Evolutionary conservation across 345 rosid genomes (phyloP).

Genomic region (Populus deltoides): DNA sequence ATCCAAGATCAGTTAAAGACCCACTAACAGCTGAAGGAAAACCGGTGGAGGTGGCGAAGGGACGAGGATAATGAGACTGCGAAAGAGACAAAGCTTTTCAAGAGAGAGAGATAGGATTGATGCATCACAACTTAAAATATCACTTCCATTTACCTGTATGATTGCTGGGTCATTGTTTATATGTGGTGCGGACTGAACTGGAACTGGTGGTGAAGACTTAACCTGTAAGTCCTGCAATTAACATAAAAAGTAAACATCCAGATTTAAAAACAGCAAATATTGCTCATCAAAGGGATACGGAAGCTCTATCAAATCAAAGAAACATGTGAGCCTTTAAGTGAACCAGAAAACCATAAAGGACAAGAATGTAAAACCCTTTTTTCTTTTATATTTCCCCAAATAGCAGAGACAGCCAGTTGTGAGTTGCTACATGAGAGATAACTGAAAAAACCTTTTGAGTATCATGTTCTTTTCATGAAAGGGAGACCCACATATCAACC

Average conservation of each 20-base stretch:
- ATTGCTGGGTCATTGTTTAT: conserved; percentile 90
- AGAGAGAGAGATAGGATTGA: conserved; percentile 4
- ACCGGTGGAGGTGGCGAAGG: conserved; percentile 50
- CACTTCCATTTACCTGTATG: conserved; percentile 58
- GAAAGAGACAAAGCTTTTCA: conserved; percentile 12
- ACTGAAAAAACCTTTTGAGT: background rate
- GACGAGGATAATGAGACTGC: conserved; percentile 88
- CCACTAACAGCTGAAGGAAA: conserved; percentile 59
- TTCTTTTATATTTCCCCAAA: background rate
- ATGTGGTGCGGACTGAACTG: conserved; percentile 61
- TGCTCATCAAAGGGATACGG: background rate
- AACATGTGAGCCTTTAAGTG: background rate
- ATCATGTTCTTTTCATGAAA: background rate
- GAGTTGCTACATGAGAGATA: too few relatives aligned
- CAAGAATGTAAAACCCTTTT: background rate
- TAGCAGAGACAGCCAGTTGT: background rate
- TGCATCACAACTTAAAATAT: background rate
- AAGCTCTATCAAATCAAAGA: background rate
- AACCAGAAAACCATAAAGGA: background rate
- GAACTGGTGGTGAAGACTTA: conserved; percentile 81
- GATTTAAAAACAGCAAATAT: background rate
- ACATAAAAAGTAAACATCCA: background rate
- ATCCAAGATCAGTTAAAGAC: conserved; percentile 47
- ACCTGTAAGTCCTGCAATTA: conserved; percentile 84
- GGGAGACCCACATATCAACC: background rate